A percentile compares a stretch with the other conserved stretches of the same genome.
Conservation (phyloP, 2,329 filamentous ascomycete species). For the Penicillium sp. region DNA sequence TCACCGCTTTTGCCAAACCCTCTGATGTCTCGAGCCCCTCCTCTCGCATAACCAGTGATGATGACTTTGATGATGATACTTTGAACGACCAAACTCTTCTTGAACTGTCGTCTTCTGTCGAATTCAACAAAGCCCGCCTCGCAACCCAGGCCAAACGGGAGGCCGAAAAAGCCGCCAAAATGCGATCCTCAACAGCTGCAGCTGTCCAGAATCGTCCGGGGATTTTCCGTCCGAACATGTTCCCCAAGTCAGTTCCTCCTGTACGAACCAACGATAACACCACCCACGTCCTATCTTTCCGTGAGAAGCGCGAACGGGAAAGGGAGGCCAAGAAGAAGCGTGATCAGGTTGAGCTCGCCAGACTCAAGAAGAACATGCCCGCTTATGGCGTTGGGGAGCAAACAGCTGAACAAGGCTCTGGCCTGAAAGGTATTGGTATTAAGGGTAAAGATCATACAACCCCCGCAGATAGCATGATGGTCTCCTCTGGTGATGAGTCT, state of each 20-base stretch:
- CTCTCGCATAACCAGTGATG: conserved; percentile 32
- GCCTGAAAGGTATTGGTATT: conserved; percentile 68
- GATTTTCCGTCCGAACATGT: conserved; percentile 21
- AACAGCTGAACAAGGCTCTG: conserved; percentile 75
- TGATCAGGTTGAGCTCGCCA: conserved; percentile 69
- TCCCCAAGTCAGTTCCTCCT: conserved; percentile 23
- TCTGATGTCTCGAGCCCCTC: conserved; percentile 36
- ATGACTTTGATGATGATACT: conserved; percentile 42
- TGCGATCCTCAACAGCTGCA: conserved; percentile 7
- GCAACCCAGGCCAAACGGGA: conserved; percentile 32
- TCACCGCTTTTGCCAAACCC: conserved; percentile 40
- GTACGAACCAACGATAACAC: conserved; percentile 32
- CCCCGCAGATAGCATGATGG: conserved; percentile 81
- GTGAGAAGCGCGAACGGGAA: conserved; percentile 70
- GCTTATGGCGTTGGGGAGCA: conserved; percentile 52
- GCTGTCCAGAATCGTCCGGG: conserved; percentile 20
- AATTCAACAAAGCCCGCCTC: conserved; percentile 42
- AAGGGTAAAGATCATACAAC: conserved; percentile 75
- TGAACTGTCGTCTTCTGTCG: conserved; percentile 43
- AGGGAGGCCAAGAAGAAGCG: conserved; percentile 71
- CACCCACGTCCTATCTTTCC: conserved; percentile 56
- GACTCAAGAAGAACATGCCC: conserved; percentile 57
- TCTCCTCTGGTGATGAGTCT: conserved; percentile 64
- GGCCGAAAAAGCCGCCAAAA: conserved; percentile 25
- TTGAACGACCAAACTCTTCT: conserved; percentile 42